These are phyloP conservation scores for Globisporangium apiculatum DNA, from an alignment of 352 stramenopile genomes.

Conservation along the genomic window DNA sequence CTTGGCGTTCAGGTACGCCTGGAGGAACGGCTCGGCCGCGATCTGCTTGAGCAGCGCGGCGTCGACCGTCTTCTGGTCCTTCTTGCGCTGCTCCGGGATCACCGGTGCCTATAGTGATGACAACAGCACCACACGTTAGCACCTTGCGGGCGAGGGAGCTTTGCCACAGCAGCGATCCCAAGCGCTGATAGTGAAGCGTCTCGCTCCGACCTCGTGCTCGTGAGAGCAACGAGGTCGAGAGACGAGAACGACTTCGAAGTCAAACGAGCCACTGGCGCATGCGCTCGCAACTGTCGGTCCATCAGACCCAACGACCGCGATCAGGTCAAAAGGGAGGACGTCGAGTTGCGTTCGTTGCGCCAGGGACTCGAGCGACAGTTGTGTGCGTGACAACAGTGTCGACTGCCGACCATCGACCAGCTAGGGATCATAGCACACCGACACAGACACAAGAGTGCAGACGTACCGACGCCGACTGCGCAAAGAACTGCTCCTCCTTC, in stretches of 20 bases:
- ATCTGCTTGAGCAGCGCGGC: conserved; percentile 83
- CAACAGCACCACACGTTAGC: conserved; percentile 26
- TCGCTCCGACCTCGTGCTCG: neutral
- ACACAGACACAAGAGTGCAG: conserved; percentile 1
- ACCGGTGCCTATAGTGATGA: conserved; percentile 64
- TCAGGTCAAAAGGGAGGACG: neutral
- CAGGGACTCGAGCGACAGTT: neutral
- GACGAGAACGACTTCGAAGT: neutral
- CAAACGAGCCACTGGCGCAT: neutral
- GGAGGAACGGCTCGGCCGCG: conserved; percentile 90
- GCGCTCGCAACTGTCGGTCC: neutral
- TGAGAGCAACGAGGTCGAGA: neutral
- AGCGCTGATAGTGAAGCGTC: conserved; percentile 57
- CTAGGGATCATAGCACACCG: neutral
- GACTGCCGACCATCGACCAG: neutral
- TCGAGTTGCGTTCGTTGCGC: neutral
- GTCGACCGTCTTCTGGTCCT: conserved; percentile 98
- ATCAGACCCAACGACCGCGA: too few relatives aligned
- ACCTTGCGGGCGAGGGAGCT: conserved; percentile 51
- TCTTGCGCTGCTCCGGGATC: conserved; percentile 96
- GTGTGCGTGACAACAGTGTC: neutral
- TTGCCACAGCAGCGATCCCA: conserved; percentile 88
- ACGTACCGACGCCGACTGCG: conserved; percentile 83
- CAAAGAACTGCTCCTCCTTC: conserved; percentile 98
- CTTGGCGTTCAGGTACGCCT: conserved; percentile 97